Evolutionary conservation across 148 eudicot genomes (phyloP).

Genomic region (Fagopyrum homotropicum): DNA sequence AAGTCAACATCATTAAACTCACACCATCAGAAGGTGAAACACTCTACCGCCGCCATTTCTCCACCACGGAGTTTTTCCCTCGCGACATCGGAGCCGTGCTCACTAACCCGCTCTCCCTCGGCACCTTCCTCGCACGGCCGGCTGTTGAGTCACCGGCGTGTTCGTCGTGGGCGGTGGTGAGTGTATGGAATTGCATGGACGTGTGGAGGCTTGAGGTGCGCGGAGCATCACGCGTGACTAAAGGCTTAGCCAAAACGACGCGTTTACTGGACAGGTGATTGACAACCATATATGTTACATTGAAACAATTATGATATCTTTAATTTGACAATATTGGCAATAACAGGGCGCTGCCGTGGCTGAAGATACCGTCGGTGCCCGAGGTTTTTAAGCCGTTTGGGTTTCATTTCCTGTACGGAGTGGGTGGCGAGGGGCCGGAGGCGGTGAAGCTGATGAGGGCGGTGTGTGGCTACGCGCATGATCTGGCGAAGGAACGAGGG

Average conservation of each 20-base stretch:
- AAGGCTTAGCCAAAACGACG: slow-evolving; percentile 40
- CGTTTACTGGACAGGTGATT: slow-evolving; percentile 41
- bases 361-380: slow-evolving; percentile 72
- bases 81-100: slow-evolving; percentile 68
- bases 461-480: slow-evolving; percentile 63
- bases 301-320: too few species aligned
- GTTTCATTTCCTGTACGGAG: slow-evolving; percentile 83
- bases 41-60: slow-evolving; percentile 67
- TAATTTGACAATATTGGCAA: too few species aligned
- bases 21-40: slow-evolving; percentile 48
- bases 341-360: slow-evolving; percentile 61
- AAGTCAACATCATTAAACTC: slow-evolving; percentile 42
- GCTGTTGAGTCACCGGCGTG: too few species aligned
- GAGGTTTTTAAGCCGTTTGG: slow-evolving; percentile 80
- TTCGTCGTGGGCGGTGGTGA: slow-evolving; percentile 73
- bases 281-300: too few species aligned
- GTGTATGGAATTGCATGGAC: slow-evolving; percentile 80
- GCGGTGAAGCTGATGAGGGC: slow-evolving; percentile 37
- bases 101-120: slow-evolving; percentile 47
- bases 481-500: slow-evolving; percentile 62
- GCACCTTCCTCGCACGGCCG: slow-evolving; percentile 51
- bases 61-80: slow-evolving; percentile 85
- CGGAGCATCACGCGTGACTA: slow-evolving; percentile 69
- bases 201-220: slow-evolving; percentile 66
- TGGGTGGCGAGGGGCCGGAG: slow-evolving; percentile 78